Percentiles rank a stretch among this genome's conserved stretches.
phyloP scores from a whole-genome alignment of 1,284 basidiomycete species.

The Pyrrhoderma lamaoense region DNA sequence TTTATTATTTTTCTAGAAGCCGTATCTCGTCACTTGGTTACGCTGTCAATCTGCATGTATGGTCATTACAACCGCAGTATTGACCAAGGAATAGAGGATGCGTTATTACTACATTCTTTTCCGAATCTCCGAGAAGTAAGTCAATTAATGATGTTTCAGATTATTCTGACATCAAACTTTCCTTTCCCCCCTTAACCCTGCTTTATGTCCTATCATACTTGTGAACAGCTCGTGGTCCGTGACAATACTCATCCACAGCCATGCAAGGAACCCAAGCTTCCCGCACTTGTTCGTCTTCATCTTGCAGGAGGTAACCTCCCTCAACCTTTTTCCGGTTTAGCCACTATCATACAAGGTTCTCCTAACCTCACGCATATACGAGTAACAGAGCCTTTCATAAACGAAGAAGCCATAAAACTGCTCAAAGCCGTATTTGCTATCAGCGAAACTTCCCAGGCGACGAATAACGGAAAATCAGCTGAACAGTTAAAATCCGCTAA shows the following conservation, averaged over 20 bases:
- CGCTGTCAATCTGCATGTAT: no score
- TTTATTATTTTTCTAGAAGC: no score
- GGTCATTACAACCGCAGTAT: no score
- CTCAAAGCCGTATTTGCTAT: no score
- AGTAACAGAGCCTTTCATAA: conserved; percentile 12
- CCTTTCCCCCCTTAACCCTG: no score
- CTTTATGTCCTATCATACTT: not conserved
- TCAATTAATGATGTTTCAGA: no score
- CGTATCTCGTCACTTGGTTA: no score
- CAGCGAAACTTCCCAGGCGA: no score
- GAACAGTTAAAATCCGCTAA: not conserved
- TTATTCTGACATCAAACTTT: not conserved
- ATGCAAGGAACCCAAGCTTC: not conserved
- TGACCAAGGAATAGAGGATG: no score
- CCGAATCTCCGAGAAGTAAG: no score
- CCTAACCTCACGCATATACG: conserved; percentile 7
- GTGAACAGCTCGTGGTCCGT: conserved; percentile 6
- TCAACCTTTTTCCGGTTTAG: conserved; percentile 4
- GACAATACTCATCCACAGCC: conserved; percentile 8
- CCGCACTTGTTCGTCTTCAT: conserved; percentile 6
- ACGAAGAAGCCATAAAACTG: conserved; percentile 2
- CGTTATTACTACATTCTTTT: no score
- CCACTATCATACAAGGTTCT: conserved; percentile 1
- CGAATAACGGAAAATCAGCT: not conserved
- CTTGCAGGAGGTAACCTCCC: conserved; percentile 9